Conservation (phyloP, 768 basidiomycete species). For the Tremella fuciformis region DNA sequence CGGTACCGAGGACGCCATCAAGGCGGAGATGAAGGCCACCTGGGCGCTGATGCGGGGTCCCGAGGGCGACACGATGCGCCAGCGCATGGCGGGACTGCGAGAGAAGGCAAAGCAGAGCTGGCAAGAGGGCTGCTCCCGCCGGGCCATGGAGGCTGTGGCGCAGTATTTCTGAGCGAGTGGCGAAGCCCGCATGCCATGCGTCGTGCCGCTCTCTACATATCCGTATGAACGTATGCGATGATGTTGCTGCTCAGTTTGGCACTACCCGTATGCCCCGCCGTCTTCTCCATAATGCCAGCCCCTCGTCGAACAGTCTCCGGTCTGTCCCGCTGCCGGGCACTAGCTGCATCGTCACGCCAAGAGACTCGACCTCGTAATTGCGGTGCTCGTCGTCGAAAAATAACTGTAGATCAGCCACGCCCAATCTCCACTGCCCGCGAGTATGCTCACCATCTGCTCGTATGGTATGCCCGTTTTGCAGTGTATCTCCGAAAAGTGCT, state of each 20-base stretch:
- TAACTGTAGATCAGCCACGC: constrained; percentile 50
- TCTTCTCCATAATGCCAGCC: constrained; percentile 68
- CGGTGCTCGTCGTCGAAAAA: constrained; percentile 71
- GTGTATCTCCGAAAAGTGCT: constrained; percentile 74
- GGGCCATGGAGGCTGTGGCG: constrained; percentile 17
- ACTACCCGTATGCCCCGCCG: constrained; percentile 37
- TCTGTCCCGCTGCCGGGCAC: constrained; percentile 63
- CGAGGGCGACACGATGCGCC: constrained; percentile 21
- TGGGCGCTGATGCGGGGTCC: constrained; percentile 20
- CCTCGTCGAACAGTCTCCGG: constrained; percentile 64
- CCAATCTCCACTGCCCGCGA: neutral
- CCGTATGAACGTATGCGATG: too few relatives aligned
- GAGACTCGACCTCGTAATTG: constrained; percentile 61
- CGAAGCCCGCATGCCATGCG: neutral
- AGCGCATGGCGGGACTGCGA: constrained; percentile 23
- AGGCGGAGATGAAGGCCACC: constrained; percentile 22
- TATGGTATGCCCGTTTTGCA: constrained; percentile 72
- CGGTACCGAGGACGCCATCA: constrained; percentile 37
- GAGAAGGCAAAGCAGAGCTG: constrained; percentile 1
- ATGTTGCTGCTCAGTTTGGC: too few relatives aligned
- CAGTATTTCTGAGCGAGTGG: neutral
- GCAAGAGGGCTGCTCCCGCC: constrained; percentile 3
- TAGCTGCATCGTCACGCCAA: constrained; percentile 74
- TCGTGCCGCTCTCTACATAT: too few relatives aligned
- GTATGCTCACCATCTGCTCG: constrained; percentile 66